A percentile compares a stretch with the other conserved stretches of the same genome.
These are phyloP conservation scores for Lichtheimia ornata DNA, from an alignment of 371 early-diverging fungal species.

Conservation along the genomic window DNA sequence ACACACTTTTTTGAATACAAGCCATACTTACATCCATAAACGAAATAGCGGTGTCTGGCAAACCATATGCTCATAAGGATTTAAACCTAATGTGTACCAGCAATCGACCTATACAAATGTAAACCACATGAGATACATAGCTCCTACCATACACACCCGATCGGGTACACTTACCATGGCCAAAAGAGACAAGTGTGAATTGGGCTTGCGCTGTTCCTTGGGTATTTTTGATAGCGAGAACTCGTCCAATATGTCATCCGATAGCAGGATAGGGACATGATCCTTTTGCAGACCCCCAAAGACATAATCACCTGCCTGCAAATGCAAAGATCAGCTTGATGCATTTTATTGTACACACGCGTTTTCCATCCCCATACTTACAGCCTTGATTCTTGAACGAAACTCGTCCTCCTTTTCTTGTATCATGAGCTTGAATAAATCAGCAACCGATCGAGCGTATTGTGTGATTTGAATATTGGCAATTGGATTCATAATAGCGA, in stretches of 20 bases:
- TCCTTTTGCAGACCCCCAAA: slow-evolving; percentile 74
- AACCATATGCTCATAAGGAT: slow-evolving; percentile 93
- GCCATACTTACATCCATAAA: slow-evolving; percentile 73
- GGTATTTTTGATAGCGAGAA: slow-evolving; percentile 89
- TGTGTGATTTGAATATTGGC: slow-evolving; percentile 86
- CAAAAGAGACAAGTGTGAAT: slow-evolving; percentile 90
- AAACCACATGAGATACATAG: not conserved
- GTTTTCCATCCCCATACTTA: slow-evolving; percentile 15
- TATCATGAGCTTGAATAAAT: slow-evolving; percentile 93
- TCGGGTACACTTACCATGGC: slow-evolving; percentile 68
- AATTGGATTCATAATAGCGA: slow-evolving; percentile 92
- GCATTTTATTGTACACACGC: not conserved
- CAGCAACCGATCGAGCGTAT: slow-evolving; percentile 86
- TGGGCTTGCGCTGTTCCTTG: slow-evolving; percentile 73
- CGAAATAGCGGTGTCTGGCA: slow-evolving; percentile 96
- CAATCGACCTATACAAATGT: slow-evolving; percentile 66
- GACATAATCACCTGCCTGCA: slow-evolving; percentile 74
- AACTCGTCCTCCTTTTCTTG: slow-evolving; percentile 85
- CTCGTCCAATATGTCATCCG: slow-evolving; percentile 81
- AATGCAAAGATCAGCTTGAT: slow-evolving; percentile 19
- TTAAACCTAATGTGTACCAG: slow-evolving; percentile 82
- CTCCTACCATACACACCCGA: too few relatives aligned
- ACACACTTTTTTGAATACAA: not conserved
- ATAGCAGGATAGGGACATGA: slow-evolving; percentile 71
- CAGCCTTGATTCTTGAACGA: slow-evolving; percentile 63